Percentiles rank a stretch among this genome's conserved stretches.
Evolutionary conservation across 768 basidiomycete species (phyloP).

Genomic region (Tulasnella calospora): DNA sequence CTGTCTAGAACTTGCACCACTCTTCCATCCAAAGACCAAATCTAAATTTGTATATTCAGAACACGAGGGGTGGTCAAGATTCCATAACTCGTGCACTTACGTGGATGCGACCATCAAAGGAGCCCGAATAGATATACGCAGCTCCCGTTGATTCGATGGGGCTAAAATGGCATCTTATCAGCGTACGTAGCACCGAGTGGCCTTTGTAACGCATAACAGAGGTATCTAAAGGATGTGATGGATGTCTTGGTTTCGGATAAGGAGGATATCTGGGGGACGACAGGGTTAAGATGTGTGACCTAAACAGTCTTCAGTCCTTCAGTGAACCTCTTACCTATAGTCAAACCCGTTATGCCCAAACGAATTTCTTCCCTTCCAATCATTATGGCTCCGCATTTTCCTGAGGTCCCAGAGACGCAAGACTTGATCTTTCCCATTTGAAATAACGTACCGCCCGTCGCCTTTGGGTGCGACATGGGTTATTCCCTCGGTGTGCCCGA

Average conservation of each 20-base stretch:
- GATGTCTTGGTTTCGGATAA: slow-evolving; percentile 58
- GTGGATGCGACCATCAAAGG: slow-evolving; percentile 78
- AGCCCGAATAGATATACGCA: slow-evolving; percentile 93
- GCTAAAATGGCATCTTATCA: slow-evolving; percentile 96
- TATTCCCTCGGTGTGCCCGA: slow-evolving; percentile 94
- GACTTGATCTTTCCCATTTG: slow-evolving; percentile 91
- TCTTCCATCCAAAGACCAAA: slow-evolving; percentile 91
- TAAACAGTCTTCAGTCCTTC: not conserved
- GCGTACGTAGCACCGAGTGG: slow-evolving; percentile 80
- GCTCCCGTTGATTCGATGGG: slow-evolving; percentile 86
- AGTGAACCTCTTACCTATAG: slow-evolving; percentile 58
- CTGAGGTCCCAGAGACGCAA: slow-evolving; percentile 90
- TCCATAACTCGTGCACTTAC: slow-evolving; percentile 41
- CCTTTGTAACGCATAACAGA: slow-evolving; percentile 95
- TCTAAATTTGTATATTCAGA: slow-evolving; percentile 43
- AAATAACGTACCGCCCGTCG: slow-evolving; percentile 90
- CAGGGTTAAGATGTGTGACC: not conserved
- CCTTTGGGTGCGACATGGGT: slow-evolving; percentile 94
- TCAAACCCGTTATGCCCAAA: slow-evolving; percentile 67
- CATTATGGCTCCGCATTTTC: slow-evolving; percentile 74
- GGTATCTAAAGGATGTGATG: slow-evolving; percentile 80
- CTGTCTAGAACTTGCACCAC: slow-evolving; percentile 82
- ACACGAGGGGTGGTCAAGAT: not conserved
- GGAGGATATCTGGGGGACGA: slow-evolving; percentile 48
- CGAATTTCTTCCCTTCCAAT: slow-evolving; percentile 49